A percentile compares a stretch with the other conserved stretches of the same genome.
phyloP scores from a whole-genome alignment of 345 rosid genomes.

The Mangifera indica region DNA sequence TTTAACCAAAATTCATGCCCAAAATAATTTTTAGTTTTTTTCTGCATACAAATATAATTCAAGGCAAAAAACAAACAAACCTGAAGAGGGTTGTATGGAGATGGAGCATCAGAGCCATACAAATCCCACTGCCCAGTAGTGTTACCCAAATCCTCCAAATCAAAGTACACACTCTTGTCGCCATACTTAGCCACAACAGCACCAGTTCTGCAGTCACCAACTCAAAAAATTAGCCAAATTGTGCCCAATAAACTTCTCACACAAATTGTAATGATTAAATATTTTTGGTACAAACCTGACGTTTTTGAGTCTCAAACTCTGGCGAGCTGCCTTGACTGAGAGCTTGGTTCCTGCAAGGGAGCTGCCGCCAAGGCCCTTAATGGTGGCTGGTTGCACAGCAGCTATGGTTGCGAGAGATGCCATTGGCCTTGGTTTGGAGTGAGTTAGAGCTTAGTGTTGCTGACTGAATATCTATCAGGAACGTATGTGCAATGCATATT shows the following conservation, averaged over 20 bases:
- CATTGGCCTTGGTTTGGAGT: constrained; percentile 42
- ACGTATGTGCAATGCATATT: constrained; percentile 21
- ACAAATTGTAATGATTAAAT: too few relatives aligned
- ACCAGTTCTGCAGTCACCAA: constrained; percentile 38
- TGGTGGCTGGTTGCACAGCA: constrained; percentile 52
- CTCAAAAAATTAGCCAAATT: not conserved
- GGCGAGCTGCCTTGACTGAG: constrained; percentile 59
- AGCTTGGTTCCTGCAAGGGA: constrained; percentile 74
- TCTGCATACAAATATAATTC: too few relatives aligned
- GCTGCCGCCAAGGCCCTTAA: constrained; percentile 75
- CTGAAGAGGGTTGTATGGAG: constrained; percentile 94
- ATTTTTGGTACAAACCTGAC: constrained; percentile 32
- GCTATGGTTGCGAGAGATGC: constrained; percentile 74
- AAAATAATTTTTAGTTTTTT: too few relatives aligned
- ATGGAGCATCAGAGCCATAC: constrained; percentile 97
- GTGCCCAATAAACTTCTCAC: not conserved
- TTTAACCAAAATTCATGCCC: too few relatives aligned
- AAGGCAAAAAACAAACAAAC: constrained; percentile 22
- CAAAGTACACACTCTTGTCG: constrained; percentile 95
- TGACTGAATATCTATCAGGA: not conserved
- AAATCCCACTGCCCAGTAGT: constrained; percentile 96
- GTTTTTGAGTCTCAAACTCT: constrained; percentile 52
- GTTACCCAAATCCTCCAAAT: constrained; percentile 94
- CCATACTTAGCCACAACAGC: constrained; percentile 88
- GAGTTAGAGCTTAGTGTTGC: not conserved